Evolutionary conservation across 2,329 filamentous ascomycete genomes (phyloP), one percentile per base, ranked within the genome.

Genomic region (Bipolaris gigantea): DNA sequence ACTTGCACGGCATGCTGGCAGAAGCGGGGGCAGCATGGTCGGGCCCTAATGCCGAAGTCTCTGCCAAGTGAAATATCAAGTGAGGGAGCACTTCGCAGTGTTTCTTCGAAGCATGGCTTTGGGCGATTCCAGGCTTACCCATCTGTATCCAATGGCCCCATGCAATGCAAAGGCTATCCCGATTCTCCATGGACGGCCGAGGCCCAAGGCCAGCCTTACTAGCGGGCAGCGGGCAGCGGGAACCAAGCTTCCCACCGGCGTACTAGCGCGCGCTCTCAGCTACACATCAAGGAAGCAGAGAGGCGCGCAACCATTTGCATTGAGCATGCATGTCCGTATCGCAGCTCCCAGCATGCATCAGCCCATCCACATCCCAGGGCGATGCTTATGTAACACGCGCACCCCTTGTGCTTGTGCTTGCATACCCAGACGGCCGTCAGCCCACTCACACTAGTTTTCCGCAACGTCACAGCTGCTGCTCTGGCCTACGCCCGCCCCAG

Each of bases 211-310:
- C 48, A 57, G 48, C 55, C 56, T 50, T 57, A n/a, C n/a, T n/a
- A n/a, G n/a, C n/a, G n/a, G n/a, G n/a, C n/a, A 44, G 39, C 42
- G 60, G 61, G 56, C 66, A 65, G 64, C 58, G 61, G 63, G 54
- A 60, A 60, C 62, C 55, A 70, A 71, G 66, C 68, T 67, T 70
- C 65, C 62, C 59, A 54, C 58, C 59, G 56, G 45, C 41, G 52
- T 55, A 59, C 63, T 67, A 70, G 61, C 55, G 53, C 44, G 53
- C 34, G 46, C 21, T 43, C 30, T n/a, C 42, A 48, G 50, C 53
- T 50, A 48, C 53, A 52, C 38, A 34, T 55, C 52, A 43, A 33
- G 33, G 61, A 54, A 50, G 47, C 53, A 55, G 48, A 49, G 18
- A 30, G 47, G 42, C 57, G 60, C 59, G 52, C 45, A 57, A 57